Percentiles rank a stretch among this genome's conserved stretches.
phyloP scores from a whole-genome alignment of 257 asterid genomes.

The Rauvolfia tetraphylla region DNA sequence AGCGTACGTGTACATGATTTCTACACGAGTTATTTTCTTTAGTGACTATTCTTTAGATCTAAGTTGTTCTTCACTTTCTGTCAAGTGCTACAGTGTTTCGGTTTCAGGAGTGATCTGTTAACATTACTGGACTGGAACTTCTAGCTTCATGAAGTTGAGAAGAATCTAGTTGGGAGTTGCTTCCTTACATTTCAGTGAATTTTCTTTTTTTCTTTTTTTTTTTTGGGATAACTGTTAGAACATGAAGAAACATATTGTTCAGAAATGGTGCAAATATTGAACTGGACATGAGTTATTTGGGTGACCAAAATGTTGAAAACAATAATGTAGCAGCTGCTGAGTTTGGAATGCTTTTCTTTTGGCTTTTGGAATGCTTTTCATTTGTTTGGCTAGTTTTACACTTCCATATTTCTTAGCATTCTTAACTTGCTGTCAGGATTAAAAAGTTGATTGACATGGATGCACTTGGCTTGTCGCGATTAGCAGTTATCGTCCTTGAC shows the following conservation, averaged over 20 bases:
- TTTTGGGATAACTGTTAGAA: neutral
- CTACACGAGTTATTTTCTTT: neutral
- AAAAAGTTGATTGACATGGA: slow-evolving; percentile 85
- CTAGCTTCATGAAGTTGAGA: neutral
- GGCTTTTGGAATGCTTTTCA: too few species aligned
- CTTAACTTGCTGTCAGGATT: slow-evolving; percentile 47
- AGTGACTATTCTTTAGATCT: neutral
- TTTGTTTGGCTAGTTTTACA: too few species aligned
- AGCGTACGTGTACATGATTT: neutral
- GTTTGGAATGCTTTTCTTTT: too few species aligned
- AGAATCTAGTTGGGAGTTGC: slow-evolving; percentile 2
- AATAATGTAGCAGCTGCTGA: neutral
- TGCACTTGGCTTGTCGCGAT: slow-evolving; percentile 73
- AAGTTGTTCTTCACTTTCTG: neutral
- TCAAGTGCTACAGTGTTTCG: neutral
- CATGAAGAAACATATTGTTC: neutral
- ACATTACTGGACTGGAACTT: neutral
- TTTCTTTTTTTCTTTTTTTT: too few species aligned
- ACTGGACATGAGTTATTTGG: neutral
- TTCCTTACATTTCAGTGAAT: too few species aligned
- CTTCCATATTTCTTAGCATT: neutral
- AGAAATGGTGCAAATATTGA: neutral
- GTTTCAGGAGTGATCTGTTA: neutral
- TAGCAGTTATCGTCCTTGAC: slow-evolving; percentile 75
- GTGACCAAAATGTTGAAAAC: neutral